Percentiles rank a stretch among this genome's conserved stretches.
These are phyloP conservation scores for Escallonia rubra DNA, from an alignment of 129 eudicot species.

Conservation along the genomic window DNA sequence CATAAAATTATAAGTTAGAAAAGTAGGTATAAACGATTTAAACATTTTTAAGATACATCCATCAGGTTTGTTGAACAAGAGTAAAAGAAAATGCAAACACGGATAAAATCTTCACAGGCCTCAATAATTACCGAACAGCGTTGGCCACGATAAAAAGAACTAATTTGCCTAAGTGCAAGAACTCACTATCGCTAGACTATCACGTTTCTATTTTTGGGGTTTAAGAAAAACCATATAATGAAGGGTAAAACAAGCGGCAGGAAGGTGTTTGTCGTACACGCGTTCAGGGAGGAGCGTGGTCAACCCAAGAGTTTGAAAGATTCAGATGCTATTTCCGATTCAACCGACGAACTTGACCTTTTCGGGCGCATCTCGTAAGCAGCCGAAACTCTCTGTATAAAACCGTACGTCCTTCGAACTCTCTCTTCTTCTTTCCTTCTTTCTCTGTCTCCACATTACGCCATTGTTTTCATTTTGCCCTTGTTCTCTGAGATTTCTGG, in stretches of 20 bases:
- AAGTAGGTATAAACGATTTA: too few species aligned
- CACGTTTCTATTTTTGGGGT: too few species aligned
- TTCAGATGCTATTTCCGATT: neutral
- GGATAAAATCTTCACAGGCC: too few species aligned
- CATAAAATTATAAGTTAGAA: too few species aligned
- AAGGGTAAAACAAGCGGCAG: neutral
- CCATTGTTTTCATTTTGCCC: conserved; percentile 9
- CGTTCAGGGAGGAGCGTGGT: neutral
- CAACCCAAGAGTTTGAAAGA: conserved; percentile 2
- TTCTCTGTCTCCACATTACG: conserved; percentile 13
- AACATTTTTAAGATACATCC: too few species aligned
- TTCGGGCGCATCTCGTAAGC: neutral
- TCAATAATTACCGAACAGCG: too few species aligned
- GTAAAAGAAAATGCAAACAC: too few species aligned
- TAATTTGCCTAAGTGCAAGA: too few species aligned
- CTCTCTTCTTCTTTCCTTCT: conserved; percentile 17
- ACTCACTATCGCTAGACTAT: too few species aligned
- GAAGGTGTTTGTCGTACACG: neutral
- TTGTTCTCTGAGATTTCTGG: conserved; percentile 22
- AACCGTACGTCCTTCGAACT: conserved; percentile 11
- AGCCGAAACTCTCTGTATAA: conserved; percentile 25
- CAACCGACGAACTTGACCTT: conserved; percentile 3
- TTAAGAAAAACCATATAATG: too few species aligned
- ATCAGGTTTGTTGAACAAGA: too few species aligned
- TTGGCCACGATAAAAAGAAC: too few species aligned